These are phyloP conservation scores for Chaetomium sp. DNA, from an alignment of 2,329 filamentous ascomycete species.

Conservation along the genomic window DNA sequence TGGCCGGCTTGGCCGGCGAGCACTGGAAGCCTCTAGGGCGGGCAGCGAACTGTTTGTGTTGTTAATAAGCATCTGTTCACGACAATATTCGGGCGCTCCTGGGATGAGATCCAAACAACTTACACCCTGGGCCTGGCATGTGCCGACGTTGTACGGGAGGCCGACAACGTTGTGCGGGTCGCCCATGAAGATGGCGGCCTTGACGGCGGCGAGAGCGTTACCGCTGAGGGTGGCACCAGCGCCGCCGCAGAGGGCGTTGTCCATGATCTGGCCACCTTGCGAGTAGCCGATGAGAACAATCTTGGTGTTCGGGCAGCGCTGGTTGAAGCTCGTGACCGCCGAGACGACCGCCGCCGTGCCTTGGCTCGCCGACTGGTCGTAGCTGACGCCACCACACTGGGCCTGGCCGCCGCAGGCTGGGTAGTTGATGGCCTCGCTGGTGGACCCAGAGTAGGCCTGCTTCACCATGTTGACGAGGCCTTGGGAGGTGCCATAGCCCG, in stretches of 20 bases:
- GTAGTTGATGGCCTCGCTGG: constrained; percentile 58
- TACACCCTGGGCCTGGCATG: constrained; percentile 59
- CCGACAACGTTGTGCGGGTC: constrained; percentile 60
- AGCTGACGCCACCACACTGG: constrained; percentile 60
- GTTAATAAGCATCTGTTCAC: background rate
- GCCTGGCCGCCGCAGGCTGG: constrained; percentile 65
- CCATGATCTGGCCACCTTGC: constrained; percentile 66
- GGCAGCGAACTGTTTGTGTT: constrained; percentile 58
- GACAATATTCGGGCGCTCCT: background rate
- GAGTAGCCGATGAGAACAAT: constrained; percentile 65
- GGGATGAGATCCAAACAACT: constrained; percentile 35
- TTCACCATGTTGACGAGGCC: constrained; percentile 55
- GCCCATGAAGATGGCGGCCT: constrained; percentile 67
- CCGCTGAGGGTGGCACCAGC: constrained; percentile 50
- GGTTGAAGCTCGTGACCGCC: constrained; percentile 61
- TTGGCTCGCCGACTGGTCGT: constrained; percentile 59
- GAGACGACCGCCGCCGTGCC: constrained; percentile 61
- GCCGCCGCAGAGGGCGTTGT: constrained; percentile 65
- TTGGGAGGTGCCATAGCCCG: constrained; percentile 55
- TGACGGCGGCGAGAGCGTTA: constrained; percentile 56
- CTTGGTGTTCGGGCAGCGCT: constrained; percentile 57
- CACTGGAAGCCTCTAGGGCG: constrained; percentile 61
- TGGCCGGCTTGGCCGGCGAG: constrained; percentile 50
- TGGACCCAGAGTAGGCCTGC: constrained; percentile 52
- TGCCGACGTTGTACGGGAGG: constrained; percentile 62